phyloP scores from a whole-genome alignment of 1,139 yeast genomes.

The Casaregolazyma lundiana region DNA sequence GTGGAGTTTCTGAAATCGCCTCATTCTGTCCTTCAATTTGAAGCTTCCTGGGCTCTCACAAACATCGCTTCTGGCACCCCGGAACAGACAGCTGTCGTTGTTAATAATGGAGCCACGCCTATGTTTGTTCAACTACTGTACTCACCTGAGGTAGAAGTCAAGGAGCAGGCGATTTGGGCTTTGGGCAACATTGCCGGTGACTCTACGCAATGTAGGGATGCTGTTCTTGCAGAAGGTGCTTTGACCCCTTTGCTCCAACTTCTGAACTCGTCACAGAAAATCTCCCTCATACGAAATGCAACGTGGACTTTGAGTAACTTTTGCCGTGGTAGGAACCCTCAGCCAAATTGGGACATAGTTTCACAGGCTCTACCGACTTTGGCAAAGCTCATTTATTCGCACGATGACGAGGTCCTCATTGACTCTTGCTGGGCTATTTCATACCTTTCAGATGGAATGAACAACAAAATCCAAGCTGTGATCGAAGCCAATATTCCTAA shows the following conservation, averaged over 20 bases:
- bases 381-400: constrained; percentile 83
- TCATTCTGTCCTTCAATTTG: constrained; percentile 85
- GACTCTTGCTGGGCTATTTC: constrained; percentile 99
- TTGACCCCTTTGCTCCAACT: constrained; percentile 81
- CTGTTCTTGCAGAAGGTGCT: constrained; percentile 78
- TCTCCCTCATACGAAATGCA: constrained; percentile 84
- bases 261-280: constrained; percentile 74
- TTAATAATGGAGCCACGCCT: constrained; percentile 92
- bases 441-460: constrained; percentile 86
- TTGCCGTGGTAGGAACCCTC: constrained; percentile 95
- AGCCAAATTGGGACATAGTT: constrained; percentile 88
- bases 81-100: constrained; percentile 84
- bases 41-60: constrained; percentile 98
- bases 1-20: constrained; percentile 78
- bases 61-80: constrained; percentile 96
- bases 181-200: constrained; percentile 99
- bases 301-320: constrained; percentile 97
- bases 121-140: constrained; percentile 75
- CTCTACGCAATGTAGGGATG: constrained; percentile 82
- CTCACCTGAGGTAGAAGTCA: constrained; percentile 82
- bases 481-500: constrained; percentile 95
- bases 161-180: constrained; percentile 99
- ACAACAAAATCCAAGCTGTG: constrained; percentile 93
- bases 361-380: constrained; percentile 86
- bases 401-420: constrained; percentile 87